Conservation (phyloP, 208 protist species). For the Leishmania lainsoni region DNA sequence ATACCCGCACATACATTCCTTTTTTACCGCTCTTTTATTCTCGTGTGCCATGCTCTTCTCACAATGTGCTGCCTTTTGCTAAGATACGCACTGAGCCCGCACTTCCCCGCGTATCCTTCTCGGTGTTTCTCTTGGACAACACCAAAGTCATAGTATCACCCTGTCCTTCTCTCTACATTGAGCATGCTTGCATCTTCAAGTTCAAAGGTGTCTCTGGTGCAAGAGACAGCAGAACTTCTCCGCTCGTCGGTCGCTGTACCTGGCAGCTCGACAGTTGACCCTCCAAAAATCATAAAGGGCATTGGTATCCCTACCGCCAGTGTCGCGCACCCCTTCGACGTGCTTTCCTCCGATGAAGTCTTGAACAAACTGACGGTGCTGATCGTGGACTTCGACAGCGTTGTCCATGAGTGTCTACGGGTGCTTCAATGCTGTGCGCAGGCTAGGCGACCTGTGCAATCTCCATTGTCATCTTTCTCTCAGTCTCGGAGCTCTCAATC, state of each 20-base stretch:
- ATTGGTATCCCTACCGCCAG: constrained; percentile 1
- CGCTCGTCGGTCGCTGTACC: not conserved
- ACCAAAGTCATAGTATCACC: not conserved
- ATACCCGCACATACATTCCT: not conserved
- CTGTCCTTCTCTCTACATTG: not conserved
- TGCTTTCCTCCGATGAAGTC: constrained; percentile 2
- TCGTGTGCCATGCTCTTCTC: too few species aligned
- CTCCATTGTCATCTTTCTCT: not conserved
- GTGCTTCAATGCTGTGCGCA: constrained; percentile 5
- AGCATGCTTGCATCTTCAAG: not conserved
- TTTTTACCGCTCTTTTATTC: too few species aligned
- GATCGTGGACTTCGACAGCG: constrained; percentile 17
- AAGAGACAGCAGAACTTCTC: not conserved
- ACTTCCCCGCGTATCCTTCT: too few species aligned
- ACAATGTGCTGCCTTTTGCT: too few species aligned
- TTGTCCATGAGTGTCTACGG: constrained; percentile 22
- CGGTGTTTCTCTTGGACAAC: not conserved
- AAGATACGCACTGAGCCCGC: too few species aligned
- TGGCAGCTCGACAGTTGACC: not conserved
- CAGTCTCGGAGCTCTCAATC: not conserved
- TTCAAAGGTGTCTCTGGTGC: not conserved
- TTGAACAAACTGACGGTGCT: constrained; percentile 9
- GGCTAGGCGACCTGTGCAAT: not conserved
- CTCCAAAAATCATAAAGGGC: not conserved
- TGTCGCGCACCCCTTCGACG: constrained; percentile 17